These are phyloP conservation scores for Eucalyptus guilfoylei DNA, from an alignment of 345 rosid genomes.

Conservation along the genomic window DNA sequence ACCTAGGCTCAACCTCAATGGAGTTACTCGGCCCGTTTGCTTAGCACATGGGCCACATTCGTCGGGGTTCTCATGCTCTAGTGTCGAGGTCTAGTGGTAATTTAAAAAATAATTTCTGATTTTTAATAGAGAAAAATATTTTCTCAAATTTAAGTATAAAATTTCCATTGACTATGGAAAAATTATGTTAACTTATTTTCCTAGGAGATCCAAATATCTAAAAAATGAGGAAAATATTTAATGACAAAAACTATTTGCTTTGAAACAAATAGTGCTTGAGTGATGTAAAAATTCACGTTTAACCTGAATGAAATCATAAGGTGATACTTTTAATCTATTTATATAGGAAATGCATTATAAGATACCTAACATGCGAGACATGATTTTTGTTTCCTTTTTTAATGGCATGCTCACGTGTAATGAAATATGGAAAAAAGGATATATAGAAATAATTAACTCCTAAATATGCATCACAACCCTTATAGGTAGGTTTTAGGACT, in stretches of 20 bases:
- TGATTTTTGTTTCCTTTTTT: too few relatives aligned
- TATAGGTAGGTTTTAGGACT: background rate
- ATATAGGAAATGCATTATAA: background rate
- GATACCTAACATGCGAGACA: background rate
- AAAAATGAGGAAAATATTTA: background rate
- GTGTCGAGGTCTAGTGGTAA: too few relatives aligned
- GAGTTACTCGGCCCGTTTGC: background rate
- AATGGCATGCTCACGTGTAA: background rate
- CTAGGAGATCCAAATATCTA: background rate
- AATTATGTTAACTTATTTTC: too few relatives aligned
- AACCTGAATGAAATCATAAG: background rate
- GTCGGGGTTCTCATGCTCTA: too few relatives aligned
- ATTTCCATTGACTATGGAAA: too few relatives aligned
- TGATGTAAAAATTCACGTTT: background rate
- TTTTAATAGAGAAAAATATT: too few relatives aligned
- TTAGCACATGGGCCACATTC: background rate
- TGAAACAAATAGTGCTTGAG: background rate
- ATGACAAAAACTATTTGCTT: background rate
- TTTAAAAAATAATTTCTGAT: too few relatives aligned
- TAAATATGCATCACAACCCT: background rate
- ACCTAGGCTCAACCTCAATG: background rate
- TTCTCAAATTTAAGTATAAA: background rate
- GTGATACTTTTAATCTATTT: background rate
- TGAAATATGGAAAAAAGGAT: background rate
- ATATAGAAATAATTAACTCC: background rate